A percentile compares a stretch with the other conserved stretches of the same genome.
phyloP scores from a whole-genome alignment of 176 grass and related monocot species.

The Oryza brachyantha region DNA sequence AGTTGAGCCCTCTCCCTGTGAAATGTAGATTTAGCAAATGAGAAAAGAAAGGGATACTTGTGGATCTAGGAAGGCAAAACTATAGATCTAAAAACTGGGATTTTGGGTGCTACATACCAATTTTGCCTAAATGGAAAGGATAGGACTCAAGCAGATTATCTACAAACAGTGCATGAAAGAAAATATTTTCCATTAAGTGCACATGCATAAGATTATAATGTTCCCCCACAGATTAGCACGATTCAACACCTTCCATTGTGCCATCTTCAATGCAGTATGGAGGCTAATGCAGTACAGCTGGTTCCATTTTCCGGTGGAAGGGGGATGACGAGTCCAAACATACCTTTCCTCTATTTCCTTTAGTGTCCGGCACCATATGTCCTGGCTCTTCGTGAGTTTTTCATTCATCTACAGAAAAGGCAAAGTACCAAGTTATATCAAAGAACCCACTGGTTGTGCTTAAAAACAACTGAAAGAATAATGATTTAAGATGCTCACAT shows the following conservation, averaged over 20 bases:
- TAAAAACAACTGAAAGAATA: constrained; percentile 12
- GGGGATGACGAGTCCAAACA: background rate
- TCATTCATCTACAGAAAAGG: constrained; percentile 59
- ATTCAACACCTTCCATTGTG: background rate
- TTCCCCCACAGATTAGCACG: background rate
- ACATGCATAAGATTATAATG: background rate
- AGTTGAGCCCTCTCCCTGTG: constrained; percentile 49
- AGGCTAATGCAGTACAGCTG: background rate
- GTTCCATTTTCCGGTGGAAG: background rate
- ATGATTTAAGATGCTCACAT: constrained; percentile 48
- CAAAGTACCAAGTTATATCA: background rate
- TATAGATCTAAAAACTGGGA: no score
- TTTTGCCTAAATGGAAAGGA: background rate
- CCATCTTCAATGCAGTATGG: background rate
- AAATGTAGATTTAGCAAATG: constrained; percentile 1
- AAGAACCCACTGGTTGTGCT: background rate
- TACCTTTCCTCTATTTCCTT: constrained; percentile 88
- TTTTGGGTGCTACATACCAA: no score
- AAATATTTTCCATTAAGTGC: background rate
- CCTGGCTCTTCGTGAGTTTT: constrained; percentile 70
- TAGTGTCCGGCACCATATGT: constrained; percentile 69
- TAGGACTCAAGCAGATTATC: background rate
- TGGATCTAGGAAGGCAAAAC: background rate
- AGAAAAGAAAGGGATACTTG: background rate
- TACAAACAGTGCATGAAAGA: background rate